Conservation (phyloP, 345 rosid species). For the Rhodomyrtus tomentosa region DNA sequence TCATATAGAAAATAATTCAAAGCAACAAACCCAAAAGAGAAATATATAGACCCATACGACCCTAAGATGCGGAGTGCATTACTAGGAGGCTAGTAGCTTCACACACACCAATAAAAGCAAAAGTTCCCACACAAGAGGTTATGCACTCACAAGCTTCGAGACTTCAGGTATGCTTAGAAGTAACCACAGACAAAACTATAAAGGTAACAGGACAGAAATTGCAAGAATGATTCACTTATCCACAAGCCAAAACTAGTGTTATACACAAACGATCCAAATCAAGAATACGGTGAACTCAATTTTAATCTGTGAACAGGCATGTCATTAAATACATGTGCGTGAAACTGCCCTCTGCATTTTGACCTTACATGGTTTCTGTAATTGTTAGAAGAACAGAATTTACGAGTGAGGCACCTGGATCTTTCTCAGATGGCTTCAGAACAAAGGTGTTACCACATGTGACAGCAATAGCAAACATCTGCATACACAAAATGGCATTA, state of each 20-base stretch:
- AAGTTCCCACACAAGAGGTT: not conserved
- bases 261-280: not conserved
- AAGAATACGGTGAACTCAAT: not conserved
- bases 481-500: not conserved
- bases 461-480: slow-evolving; percentile 42
- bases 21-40: not conserved
- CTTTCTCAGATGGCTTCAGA: slow-evolving; percentile 40
- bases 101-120: not conserved
- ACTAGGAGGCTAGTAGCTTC: not conserved
- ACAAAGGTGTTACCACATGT: slow-evolving; percentile 46
- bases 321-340: not conserved
- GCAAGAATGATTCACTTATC: not conserved
- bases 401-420: slow-evolving; percentile 27
- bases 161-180: not conserved
- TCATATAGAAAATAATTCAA: not conserved
- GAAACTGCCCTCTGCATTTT: not conserved
- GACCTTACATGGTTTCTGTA: not conserved
- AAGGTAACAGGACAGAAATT: not conserved
- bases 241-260: not conserved
- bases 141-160: not conserved
- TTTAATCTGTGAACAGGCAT: not conserved
- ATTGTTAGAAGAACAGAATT: not conserved
- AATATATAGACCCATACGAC: not conserved
- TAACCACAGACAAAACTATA: not conserved
- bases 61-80: not conserved